Base-by-base conservation (phyloP, 257 asterid species). In the Voacanga thouarsii region DNA sequence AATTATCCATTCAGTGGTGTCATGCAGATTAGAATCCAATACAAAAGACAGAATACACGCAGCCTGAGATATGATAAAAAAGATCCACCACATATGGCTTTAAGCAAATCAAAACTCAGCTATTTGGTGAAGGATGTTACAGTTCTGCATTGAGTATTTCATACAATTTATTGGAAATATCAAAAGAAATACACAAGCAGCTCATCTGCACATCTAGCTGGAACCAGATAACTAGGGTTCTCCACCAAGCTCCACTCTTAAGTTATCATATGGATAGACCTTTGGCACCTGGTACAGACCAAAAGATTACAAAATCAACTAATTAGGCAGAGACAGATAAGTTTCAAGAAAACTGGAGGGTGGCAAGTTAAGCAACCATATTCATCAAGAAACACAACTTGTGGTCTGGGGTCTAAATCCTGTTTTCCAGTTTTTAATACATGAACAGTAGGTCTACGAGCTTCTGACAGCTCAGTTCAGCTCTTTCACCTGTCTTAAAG, bases 221-320 rank as follows among this genome's bases (percentile, higher is more conserved):
- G 72, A 75, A 26, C 71, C 64, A 59, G 43, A 56, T 28, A 56
- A 37, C 77, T 88, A 88, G 24, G 97, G 89, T 78, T 93, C 96
- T 80, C 88, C 98, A 73, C 98, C 97, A 61, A 94, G 98, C 94
- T 92, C 98, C 60, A 82, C 91, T 83, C 90, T 87, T 67, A 94
- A 79, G 86, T 94, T 90, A 89, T 92, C 98, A 23, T 88, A 93
- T 24, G 97, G 97, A 79, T 75, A 92, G 64, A 93, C 92, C 86
- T 89, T 92, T 3, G 95, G 96, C 21, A 93, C 74, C 90, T 87
- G 90, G 57, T 45, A 49, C 53, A 50, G 28, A 69, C n/a, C 73
- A 37, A 57, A 67, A 76, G 23, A 53, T 16, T 14, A 39, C 14
- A 47, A 50, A 66, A 30, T 33, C 21, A 69, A 63, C 64, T 56